A percentile compares a stretch with the other conserved stretches of the same genome.
phyloP scores from a whole-genome alignment of 2,329 filamentous ascomycete genomes.

The Tolypocladium tropicale region DNA sequence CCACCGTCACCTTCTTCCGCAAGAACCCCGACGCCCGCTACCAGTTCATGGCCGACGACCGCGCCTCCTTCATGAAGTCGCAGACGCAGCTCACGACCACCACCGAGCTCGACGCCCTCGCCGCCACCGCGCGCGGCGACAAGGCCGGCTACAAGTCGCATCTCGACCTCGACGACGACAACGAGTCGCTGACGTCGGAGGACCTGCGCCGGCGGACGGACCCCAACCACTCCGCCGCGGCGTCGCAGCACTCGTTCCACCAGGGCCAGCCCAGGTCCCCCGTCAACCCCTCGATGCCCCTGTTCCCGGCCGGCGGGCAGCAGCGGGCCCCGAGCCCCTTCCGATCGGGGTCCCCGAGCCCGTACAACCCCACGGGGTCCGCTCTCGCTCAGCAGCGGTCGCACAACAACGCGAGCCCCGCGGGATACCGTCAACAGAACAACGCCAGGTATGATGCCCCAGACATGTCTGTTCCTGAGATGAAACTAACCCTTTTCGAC shows the following conservation, averaged over 20 bases:
- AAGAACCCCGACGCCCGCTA: conserved; percentile 94
- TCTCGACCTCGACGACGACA: conserved; percentile 30
- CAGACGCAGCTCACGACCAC: conserved; percentile 67
- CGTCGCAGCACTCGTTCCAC: conserved; percentile 20
- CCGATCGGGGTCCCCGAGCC: conserved; percentile 23
- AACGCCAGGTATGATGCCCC: conserved; percentile 23
- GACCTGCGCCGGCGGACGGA: conserved; percentile 25
- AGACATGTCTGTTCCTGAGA: background rate
- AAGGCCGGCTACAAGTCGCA: conserved; percentile 40
- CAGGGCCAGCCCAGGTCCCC: conserved; percentile 18
- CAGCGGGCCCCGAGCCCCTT: conserved; percentile 25
- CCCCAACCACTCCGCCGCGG: conserved; percentile 8
- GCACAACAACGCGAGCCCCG: conserved; percentile 22
- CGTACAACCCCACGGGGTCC: conserved; percentile 13
- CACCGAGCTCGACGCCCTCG: conserved; percentile 83
- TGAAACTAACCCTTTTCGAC: conserved; percentile 8
- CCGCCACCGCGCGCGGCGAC: conserved; percentile 80
- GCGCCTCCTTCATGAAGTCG: conserved; percentile 95
- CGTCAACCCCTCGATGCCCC: conserved; percentile 30
- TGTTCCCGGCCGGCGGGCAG: conserved; percentile 28
- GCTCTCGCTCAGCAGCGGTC: conserved; percentile 17
- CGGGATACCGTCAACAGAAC: conserved; percentile 25
- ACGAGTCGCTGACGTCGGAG: conserved; percentile 28
- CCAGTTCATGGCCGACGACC: conserved; percentile 92
- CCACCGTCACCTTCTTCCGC: conserved; percentile 61